Evolutionary conservation across 805 yeast genomes (phyloP).

Genomic region (Nakazawaea laoshanensis): DNA sequence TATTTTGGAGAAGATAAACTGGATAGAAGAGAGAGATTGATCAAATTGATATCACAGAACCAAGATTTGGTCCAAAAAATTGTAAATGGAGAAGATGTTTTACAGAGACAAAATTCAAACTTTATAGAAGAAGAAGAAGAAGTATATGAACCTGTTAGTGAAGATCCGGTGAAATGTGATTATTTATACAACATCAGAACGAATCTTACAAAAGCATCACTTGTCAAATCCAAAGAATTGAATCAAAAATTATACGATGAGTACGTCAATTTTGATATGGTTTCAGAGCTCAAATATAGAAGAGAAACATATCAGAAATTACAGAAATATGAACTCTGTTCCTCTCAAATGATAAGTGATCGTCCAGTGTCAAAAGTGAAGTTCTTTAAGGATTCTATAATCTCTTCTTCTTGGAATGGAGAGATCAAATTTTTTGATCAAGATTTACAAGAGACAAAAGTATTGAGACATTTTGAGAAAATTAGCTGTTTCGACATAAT

Average conservation of each 20-base stretch:
- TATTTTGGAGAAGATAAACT: constrained; percentile 51
- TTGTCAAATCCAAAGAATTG: constrained; percentile 35
- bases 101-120: constrained; percentile 12
- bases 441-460: constrained; percentile 23
- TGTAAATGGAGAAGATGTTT: constrained; percentile 3
- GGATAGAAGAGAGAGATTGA: constrained; percentile 54
- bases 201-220: constrained; percentile 42
- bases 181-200: constrained; percentile 45
- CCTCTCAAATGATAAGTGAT: constrained; percentile 62
- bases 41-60: constrained; percentile 30
- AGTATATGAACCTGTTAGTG: constrained; percentile 21
- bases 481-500: constrained; percentile 68
- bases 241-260: constrained; percentile 22
- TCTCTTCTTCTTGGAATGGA: constrained; percentile 85
- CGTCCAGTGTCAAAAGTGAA: constrained; percentile 61
- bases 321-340: constrained; percentile 34
- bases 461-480: constrained; percentile 43
- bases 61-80: constrained; percentile 15
- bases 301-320: constrained; percentile 29
- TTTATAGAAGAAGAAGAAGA: constrained; percentile 27
- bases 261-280: constrained; percentile 25
- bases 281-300: constrained; percentile 36
- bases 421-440: constrained; percentile 26
- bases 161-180: constrained; percentile 62
- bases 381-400: constrained; percentile 31